Base-by-base conservation (phyloP, 2,329 filamentous ascomycete species). In the Cercospora sp. region DNA sequence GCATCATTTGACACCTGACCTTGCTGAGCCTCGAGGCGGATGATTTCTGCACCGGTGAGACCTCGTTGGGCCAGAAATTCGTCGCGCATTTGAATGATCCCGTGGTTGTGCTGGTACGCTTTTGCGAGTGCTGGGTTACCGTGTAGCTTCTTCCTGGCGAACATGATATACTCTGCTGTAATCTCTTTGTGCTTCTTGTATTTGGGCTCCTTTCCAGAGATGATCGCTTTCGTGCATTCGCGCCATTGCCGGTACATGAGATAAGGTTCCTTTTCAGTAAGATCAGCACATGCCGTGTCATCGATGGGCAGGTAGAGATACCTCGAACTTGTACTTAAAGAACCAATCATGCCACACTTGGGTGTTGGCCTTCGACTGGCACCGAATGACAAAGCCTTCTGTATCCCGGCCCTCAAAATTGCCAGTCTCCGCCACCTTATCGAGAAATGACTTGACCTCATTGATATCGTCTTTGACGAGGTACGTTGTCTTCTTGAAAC, bases 241-340 rank as follows among this genome's bases (percentile, higher is more conserved):
- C 95, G 90, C 95, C 95, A 99, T 82, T 99, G 95, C 26, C 95
- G 89, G 81, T 98, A 99, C 93, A 99, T 96, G 69, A 99, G 83
- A 78, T 99, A 99, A 0, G 95, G 95, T 81, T 99, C 95, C 62
- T 64, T 36, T 12, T 23, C 8, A 16, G 12, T 8, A 31, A 20
- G 33, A 36, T 57, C 36, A 53, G 23, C n/a, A 23, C 7, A 62
- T 48, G 42, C 20, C n/a, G n/a, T 8, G 23, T 18, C 42, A 12
- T 13, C 23, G 9, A 31, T 13, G 12, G 8, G 42, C 26, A 51
- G 1, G 13, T 28, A 23, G 12, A 42, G 36, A 8, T 59, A 64
- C 62, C 77, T 99, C 95, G 69, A 99, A 99, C 82, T 99, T 99
- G 87, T 94, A 99, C 81, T 99, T 99, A 89, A 99, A 99, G 81